phyloP scores from a whole-genome alignment of 768 basidiomycete species.

The Hericium erinaceus region DNA sequence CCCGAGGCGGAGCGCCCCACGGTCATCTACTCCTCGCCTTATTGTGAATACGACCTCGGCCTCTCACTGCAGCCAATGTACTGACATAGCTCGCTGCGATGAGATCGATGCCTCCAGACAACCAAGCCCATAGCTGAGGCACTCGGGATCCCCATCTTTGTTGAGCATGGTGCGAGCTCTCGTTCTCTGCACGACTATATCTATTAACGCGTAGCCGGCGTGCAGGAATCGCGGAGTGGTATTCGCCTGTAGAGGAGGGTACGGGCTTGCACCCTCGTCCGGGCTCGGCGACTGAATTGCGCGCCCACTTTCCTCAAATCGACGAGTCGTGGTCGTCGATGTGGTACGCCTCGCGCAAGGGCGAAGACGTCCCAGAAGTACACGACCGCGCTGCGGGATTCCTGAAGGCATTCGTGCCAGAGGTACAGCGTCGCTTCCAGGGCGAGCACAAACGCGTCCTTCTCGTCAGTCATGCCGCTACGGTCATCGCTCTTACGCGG shows the following conservation, averaged over 20 bases:
- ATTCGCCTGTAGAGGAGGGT: conserved; percentile 54
- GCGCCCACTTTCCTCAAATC: conserved; percentile 45
- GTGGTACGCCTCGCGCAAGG: conserved; percentile 63
- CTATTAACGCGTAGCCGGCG: too few species aligned
- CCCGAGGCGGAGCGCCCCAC: conserved; percentile 63
- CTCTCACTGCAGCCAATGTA: neutral
- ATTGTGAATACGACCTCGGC: conserved; percentile 40
- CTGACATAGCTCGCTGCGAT: neutral
- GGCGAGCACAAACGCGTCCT: conserved; percentile 42
- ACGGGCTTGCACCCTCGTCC: conserved; percentile 76
- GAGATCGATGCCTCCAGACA: conserved; percentile 87
- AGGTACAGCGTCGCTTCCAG: conserved; percentile 36
- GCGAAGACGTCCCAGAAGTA: conserved; percentile 55
- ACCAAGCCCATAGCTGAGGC: conserved; percentile 52
- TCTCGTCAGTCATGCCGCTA: conserved; percentile 69
- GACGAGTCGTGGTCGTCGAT: conserved; percentile 53
- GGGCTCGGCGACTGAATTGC: conserved; percentile 42
- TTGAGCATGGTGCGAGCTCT: conserved; percentile 57
- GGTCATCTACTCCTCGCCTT: conserved; percentile 77
- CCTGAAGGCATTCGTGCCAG: conserved; percentile 40
- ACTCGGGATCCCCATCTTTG: conserved; percentile 58
- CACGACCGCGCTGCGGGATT: conserved; percentile 52
- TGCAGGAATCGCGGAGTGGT: conserved; percentile 71
- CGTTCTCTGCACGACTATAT: too few species aligned
- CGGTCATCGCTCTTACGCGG: conserved; percentile 55